These are phyloP conservation scores for Ogataea ramenticola DNA, from an alignment of 805 yeast genomes.

Conservation along the genomic window DNA sequence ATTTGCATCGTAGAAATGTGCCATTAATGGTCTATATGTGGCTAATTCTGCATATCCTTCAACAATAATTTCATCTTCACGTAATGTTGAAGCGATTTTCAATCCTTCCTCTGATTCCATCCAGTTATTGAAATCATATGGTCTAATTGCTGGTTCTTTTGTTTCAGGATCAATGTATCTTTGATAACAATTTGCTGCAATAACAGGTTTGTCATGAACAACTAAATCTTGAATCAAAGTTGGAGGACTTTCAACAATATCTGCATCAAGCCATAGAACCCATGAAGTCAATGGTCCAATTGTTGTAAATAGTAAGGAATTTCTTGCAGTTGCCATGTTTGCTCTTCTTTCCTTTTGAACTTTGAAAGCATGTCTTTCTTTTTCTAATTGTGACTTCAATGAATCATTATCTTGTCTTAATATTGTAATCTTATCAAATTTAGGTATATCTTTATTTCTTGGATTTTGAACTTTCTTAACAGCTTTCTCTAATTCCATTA, in stretches of 20 bases:
- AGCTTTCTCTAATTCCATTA: slow-evolving; percentile 65
- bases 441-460: slow-evolving; percentile 39
- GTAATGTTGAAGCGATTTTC: slow-evolving; percentile 61
- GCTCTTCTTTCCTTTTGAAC: slow-evolving; percentile 87
- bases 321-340: slow-evolving; percentile 91
- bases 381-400: slow-evolving; percentile 66
- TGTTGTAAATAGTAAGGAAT: slow-evolving; percentile 83
- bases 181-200: slow-evolving; percentile 93
- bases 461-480: slow-evolving; percentile 66
- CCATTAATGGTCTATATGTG: slow-evolving; percentile 93
- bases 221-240: slow-evolving; percentile 84
- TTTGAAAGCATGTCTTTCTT: slow-evolving; percentile 80
- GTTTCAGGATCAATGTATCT: slow-evolving; percentile 56
- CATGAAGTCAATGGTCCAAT: slow-evolving; percentile 86
- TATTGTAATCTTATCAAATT: slow-evolving; percentile 80
- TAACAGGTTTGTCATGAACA: slow-evolving; percentile 74
- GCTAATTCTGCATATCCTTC: slow-evolving; percentile 94
- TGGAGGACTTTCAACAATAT: slow-evolving; percentile 82
- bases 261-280: slow-evolving; percentile 96
- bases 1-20: slow-evolving; percentile 63
- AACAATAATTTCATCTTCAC: slow-evolving; percentile 85
- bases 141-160: slow-evolving; percentile 54
- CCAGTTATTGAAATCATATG: slow-evolving; percentile 97
- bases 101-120: slow-evolving; percentile 76
- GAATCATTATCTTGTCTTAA: slow-evolving; percentile 86